A percentile compares a stretch with the other conserved stretches of the same genome.
phyloP scores from a whole-genome alignment of 2,329 filamentous ascomycete species.

The Verticillium alfalfae region DNA sequence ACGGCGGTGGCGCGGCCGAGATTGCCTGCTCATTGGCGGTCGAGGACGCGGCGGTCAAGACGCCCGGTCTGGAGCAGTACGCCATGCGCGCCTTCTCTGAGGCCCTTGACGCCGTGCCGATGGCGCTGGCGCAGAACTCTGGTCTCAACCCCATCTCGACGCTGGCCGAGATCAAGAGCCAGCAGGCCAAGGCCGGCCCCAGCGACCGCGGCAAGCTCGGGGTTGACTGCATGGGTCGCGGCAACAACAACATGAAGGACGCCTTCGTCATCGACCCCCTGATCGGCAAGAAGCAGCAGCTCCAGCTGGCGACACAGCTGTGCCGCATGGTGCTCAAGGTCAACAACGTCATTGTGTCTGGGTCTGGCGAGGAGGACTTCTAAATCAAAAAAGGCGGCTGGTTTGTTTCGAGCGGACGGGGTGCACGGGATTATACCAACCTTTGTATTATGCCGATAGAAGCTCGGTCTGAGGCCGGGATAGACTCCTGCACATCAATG shows the following conservation, averaged over 20 bases:
- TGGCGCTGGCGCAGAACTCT: conserved; percentile 96
- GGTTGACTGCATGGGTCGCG: conserved; percentile 95
- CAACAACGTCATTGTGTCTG: conserved; percentile 93
- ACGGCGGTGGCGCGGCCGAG: conserved; percentile 93
- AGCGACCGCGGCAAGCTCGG: conserved; percentile 60
- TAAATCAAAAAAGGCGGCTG: conserved; percentile 36
- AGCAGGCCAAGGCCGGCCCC: conserved; percentile 74
- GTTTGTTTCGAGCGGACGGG: background rate
- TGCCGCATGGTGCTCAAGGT: conserved; percentile 98
- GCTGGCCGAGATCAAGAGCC: conserved; percentile 88
- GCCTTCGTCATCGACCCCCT: conserved; percentile 97
- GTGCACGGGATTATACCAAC: conserved; percentile 13
- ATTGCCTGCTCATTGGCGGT: conserved; percentile 96
- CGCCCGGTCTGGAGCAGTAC: conserved; percentile 95
- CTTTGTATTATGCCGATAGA: conserved; percentile 14
- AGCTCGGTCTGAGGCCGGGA: conserved; percentile 4
- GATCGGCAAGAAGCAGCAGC: conserved; percentile 96
- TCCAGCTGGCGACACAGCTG: conserved; percentile 91
- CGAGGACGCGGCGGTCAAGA: conserved; percentile 91
- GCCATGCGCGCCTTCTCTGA: conserved; percentile 98
- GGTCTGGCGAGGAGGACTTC: conserved; percentile 81
- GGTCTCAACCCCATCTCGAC: conserved; percentile 95
- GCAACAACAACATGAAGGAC: conserved; percentile 95
- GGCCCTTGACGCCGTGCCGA: conserved; percentile 86
- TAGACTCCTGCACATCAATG: background rate